Evolutionary conservation across 371 early-diverging fungal genomes (phyloP), one percentile per base, ranked within the genome.

Genomic region (Vairimorpha ceranae): DNA sequence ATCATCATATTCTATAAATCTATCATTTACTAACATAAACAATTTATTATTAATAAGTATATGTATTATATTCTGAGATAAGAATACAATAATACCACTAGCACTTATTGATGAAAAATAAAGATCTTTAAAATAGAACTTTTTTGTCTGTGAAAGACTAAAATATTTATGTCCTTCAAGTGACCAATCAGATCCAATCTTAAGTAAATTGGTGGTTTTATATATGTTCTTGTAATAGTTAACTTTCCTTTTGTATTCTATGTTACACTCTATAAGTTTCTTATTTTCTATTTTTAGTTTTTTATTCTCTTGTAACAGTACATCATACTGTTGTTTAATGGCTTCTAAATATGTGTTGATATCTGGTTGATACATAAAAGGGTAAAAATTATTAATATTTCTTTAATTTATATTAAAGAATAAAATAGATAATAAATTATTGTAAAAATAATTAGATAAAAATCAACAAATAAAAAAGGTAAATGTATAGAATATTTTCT

Each of bases 271-370:
- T 1, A 56, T 43, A 36, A 69, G 45, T 15, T 59, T 56, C 6
- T 45, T 35, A 21, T 69, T 69, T 14, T 69, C 69, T 14, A 52
- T 30, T 45, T 58, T 35, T 29, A 69, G 30, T n/a, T 36, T 43
- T n/a, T 58, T 69, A 30, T 69, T 69, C 10, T 69, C 69, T 35
- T 56, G 59, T 45, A 59, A 21, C 15, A 69, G 17, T 17, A 32
- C 27, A 32, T 69, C 60, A 29, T 69, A 69, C 60, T 69, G 69
- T 45, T 69, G 69, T 32, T 69, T 69, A 41, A 69, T 69, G 30
- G 69, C 69, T 38, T 69, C 69, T 35, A 69, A 19, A 29, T 69
- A 69, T 21, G 69, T 59, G 27, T 56, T 59, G 35, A 69, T 56
- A 30, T 59, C 69, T 41, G 69, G 69, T 59, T 69, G 69, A 59